Base-by-base conservation (phyloP, 305 asterid species). In the Euphrasia arctica region DNA sequence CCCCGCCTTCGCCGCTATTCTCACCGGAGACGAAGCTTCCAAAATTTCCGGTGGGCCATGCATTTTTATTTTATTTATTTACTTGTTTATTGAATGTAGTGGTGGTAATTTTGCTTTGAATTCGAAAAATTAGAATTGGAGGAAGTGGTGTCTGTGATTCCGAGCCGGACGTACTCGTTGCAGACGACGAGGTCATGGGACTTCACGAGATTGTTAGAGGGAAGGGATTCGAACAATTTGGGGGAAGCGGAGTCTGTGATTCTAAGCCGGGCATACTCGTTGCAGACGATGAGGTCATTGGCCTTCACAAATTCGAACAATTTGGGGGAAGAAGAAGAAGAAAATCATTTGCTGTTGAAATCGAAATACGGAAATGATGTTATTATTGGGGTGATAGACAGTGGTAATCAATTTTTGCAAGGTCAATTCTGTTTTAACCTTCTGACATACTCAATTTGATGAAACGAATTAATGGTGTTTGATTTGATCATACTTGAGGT, bases 171-270 rank as follows among this genome's bases (percentile, higher is more conserved):
- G 67, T 84, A 87, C 73, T 28, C 72, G 1, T 54, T 85, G 80
- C 96, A 89, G 54, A 92, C 98, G 0, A 92, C 98, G 61, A 82
- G 97, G 74, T 92, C 98, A 31, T 92, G 97, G 98, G 91, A 79
- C 48, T 92, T 92, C 58, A 70, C 85, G 5, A 97, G 96, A 6
- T 68, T 80, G 29, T 67, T 72, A 56, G 83, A 72, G 65, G 3
- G 58, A 2, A 5, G 22, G 1, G 45, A 47, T 4, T 42, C 29
- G 42, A 63, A 55, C 45, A 52, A 49, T 32, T 9, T 32, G 58
- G 60, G 28, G 2, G 76, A 73, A 63, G 94, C 87, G 71, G 79
- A 81, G 51, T 87, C 91, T 6, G 83, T 92, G 66, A 61, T 68
- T 39, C 75, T 66, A 43, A 92, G 98, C 80, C 31, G 60, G 5